Base-by-base conservation (phyloP, 2,329 filamentous ascomycete species). In the Ascochyta clinopodiicola region DNA sequence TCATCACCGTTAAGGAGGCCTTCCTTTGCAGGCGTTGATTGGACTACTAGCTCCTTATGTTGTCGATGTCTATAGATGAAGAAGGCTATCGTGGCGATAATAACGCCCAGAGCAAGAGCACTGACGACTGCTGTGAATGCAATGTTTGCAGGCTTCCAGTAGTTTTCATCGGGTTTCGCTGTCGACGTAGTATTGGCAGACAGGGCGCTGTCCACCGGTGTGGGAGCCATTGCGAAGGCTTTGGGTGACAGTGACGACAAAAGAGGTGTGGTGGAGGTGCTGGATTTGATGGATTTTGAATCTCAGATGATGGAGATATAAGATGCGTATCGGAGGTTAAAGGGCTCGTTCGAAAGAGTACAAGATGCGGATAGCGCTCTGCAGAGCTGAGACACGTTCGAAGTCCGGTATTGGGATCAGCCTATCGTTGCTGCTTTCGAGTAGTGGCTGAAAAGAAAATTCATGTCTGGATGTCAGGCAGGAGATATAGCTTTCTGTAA, bases 1-100 rank as follows among this genome's bases (percentile, higher is more conserved):
- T 73, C 69, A 42, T 71, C 67, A 40, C 71, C 61, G 8, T 56
- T 61, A 36, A 74, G 60, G 5, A 74, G 66, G 10, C 62, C 61
- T 37, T 57, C 57, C 38, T 67, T 67, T 22, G 67, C 66, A 24
- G 68, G 61, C 40, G 44, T 64, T 37, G 19, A 61, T 50, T 48
- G 57, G 45, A 24, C 29, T 7, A 66, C 29, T 7, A 66, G 61
- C 46, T 73, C 71, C 39, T 68, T 69, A 29, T 64, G 63, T 51
- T 72, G 59, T 12, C 55, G 34, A 12, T 65, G 61, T 13, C 59
- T 58, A 55, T 67, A 61, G 37, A 70, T 22, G 42, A 45, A 63
- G 57, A 66, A 72, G 24, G 58, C 53, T 19, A 68, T 48, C n/a
- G 62, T 35, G 24, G 57, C 63, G 17, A 58, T 32, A 44, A 63